These are phyloP conservation scores for Phoma sp. DNA, from an alignment of 2,329 filamentous ascomycete genomes.

Conservation along the genomic window DNA sequence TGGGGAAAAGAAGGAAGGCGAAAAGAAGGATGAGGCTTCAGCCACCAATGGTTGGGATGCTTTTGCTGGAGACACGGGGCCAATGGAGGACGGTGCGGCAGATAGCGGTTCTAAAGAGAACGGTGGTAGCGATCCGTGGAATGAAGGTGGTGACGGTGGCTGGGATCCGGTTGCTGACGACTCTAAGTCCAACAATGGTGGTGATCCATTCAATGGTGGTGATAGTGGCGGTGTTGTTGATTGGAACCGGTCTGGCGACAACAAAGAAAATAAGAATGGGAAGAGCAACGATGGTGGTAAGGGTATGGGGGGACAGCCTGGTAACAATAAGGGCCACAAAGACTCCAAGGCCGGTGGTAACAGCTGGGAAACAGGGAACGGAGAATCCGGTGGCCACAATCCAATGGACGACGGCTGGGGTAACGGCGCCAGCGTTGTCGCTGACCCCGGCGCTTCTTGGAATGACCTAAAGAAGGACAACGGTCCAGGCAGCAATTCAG, in stretches of 20 bases:
- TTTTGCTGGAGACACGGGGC: neutral
- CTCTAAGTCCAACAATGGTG: neutral
- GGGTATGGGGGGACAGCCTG: neutral
- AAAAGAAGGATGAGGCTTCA: conserved; percentile 10
- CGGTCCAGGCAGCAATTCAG: neutral
- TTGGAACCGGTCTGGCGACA: no score
- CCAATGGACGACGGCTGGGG: neutral
- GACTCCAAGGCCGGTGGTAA: neutral
- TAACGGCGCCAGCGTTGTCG: neutral
- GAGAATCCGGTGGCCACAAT: neutral
- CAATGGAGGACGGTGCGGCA: neutral
- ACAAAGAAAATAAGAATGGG: neutral
- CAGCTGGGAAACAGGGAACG: neutral
- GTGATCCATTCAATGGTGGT: neutral
- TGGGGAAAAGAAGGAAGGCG: conserved; percentile 10
- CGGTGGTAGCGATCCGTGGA: neutral
- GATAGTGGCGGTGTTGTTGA: neutral
- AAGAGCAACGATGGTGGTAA: no score
- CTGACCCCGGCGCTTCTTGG: neutral
- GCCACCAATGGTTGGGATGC: neutral
- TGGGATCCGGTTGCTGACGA: neutral
- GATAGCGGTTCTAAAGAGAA: neutral
- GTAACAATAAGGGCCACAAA: neutral
- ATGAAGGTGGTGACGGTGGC: neutral
- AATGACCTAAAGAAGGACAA: no score